A percentile compares a stretch with the other conserved stretches of the same genome.
phyloP scores from a whole-genome alignment of 148 eudicot species.

The Rhododendron kiyosumense region DNA sequence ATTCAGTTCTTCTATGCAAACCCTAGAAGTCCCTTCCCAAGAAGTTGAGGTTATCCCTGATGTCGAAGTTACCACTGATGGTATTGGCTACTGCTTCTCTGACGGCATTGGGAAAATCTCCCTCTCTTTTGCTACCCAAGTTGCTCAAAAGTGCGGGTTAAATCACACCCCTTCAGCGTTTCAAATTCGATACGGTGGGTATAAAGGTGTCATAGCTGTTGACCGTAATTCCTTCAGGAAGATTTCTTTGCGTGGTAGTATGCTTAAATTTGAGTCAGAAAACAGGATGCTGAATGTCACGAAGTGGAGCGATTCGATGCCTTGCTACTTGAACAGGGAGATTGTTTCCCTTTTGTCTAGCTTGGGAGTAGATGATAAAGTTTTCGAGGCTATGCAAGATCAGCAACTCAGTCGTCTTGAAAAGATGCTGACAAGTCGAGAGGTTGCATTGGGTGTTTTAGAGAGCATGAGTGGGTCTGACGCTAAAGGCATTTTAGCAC shows the following conservation, averaged over 20 bases:
- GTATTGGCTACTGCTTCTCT: constrained; percentile 76
- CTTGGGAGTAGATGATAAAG: constrained; percentile 65
- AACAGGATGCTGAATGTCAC: constrained; percentile 92
- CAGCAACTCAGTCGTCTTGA: constrained; percentile 60
- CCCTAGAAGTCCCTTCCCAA: constrained; percentile 60
- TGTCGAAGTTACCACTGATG: constrained; percentile 65
- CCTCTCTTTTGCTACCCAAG: constrained; percentile 70
- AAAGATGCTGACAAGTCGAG: constrained; percentile 52
- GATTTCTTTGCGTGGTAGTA: constrained; percentile 75
- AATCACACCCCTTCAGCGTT: constrained; percentile 79
- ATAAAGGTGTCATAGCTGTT: constrained; percentile 92
- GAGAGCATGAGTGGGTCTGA: constrained; percentile 59
- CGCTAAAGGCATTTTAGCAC: constrained; percentile 43
- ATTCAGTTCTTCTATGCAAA: constrained; percentile 82
- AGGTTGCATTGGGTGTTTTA: constrained; percentile 60
- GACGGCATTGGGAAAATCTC: constrained; percentile 98
- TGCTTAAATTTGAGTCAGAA: constrained; percentile 89
- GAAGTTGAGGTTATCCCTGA: constrained; percentile 84
- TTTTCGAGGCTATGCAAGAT: constrained; percentile 53
- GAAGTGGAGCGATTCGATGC: constrained; percentile 69
- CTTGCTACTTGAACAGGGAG: constrained; percentile 90
- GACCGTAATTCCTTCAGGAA: constrained; percentile 74
- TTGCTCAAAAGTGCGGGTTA: constrained; percentile 66
- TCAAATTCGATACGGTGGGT: constrained; percentile 95
- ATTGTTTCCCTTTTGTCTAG: constrained; percentile 77